Percentiles rank a stretch among this genome's conserved stretches.
These are phyloP conservation scores for Colletotrichum sp. DNA, from an alignment of 2,329 filamentous ascomycete genomes.

Conservation along the genomic window DNA sequence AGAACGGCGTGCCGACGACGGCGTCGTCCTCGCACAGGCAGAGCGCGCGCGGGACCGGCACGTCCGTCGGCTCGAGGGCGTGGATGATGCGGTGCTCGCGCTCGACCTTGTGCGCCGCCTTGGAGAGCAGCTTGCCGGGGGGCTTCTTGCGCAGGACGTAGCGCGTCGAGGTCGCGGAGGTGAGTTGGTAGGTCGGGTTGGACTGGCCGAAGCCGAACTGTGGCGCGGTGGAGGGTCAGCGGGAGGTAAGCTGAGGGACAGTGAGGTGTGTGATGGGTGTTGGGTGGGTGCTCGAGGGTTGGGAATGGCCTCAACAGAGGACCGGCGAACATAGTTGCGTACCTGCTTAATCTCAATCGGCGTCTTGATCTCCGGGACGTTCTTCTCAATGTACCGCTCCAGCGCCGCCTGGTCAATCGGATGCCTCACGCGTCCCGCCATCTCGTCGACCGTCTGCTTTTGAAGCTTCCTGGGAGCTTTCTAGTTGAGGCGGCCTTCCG, in stretches of 20 bases:
- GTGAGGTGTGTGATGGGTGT: not conserved
- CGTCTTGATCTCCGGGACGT: slow-evolving; percentile 83
- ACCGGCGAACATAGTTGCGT: slow-evolving; percentile 23
- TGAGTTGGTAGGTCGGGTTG: slow-evolving; percentile 95
- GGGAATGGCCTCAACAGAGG: not conserved
- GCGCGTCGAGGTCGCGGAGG: slow-evolving; percentile 67
- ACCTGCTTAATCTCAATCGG: slow-evolving; percentile 92
- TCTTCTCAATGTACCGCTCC: slow-evolving; percentile 74
- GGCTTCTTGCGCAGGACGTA: slow-evolving; percentile 98
- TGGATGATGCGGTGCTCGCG: slow-evolving; percentile 92
- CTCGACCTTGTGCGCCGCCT: slow-evolving; percentile 95
- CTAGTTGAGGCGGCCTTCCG: too few relatives aligned
- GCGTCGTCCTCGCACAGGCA: slow-evolving; percentile 82
- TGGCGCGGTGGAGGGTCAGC: not conserved
- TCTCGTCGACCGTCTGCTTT: slow-evolving; percentile 31
- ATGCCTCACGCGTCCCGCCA: slow-evolving; percentile 91
- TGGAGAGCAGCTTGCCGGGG: slow-evolving; percentile 89
- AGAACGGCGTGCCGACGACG: slow-evolving; percentile 90
- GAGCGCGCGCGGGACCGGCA: slow-evolving; percentile 84
- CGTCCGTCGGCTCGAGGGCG: slow-evolving; percentile 77
- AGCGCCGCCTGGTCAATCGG: slow-evolving; percentile 84
- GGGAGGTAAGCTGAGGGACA: not conserved
- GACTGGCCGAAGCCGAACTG: slow-evolving; percentile 98
- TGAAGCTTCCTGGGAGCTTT: not conserved
- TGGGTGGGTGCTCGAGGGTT: not conserved